Percentiles rank a stretch among this genome's conserved stretches.
phyloP scores from a whole-genome alignment of 495 filamentous ascomycete genomes.

The Chaetomium fimeti region DNA sequence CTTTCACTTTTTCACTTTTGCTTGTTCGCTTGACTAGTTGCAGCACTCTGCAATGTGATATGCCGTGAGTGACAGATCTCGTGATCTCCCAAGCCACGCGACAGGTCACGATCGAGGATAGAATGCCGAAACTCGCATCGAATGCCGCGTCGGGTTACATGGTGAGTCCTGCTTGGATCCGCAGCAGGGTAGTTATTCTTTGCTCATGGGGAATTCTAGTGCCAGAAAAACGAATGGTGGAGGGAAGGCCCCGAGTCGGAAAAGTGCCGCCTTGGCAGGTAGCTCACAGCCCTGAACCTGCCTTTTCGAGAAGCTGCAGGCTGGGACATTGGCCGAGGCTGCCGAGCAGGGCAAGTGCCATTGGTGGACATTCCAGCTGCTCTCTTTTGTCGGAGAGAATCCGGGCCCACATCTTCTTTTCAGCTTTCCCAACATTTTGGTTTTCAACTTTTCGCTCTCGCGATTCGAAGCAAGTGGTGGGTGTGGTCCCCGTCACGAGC shows the following conservation, averaged over 20 bases:
- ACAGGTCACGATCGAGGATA: background rate
- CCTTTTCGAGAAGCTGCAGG: slow-evolving; percentile 12
- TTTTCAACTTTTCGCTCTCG: too few relatives aligned
- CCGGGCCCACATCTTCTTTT: background rate
- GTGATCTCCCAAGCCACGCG: background rate
- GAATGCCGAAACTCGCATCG: background rate
- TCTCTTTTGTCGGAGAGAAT: too few relatives aligned
- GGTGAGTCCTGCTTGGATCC: background rate
- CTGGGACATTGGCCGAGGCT: slow-evolving; percentile 16
- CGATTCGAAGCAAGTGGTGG: too few relatives aligned
- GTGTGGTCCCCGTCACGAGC: too few relatives aligned
- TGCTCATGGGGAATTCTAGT: background rate
- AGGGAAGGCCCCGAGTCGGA: background rate
- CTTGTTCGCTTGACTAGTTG: too few relatives aligned
- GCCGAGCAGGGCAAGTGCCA: background rate
- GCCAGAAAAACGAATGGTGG: background rate
- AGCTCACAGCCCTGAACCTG: background rate
- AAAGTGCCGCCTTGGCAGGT: background rate
- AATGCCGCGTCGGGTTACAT: slow-evolving; percentile 23
- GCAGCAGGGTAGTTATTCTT: too few relatives aligned
- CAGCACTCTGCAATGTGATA: background rate
- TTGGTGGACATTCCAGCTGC: too few relatives aligned
- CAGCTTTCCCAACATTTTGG: background rate
- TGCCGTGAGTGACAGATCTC: too few relatives aligned
- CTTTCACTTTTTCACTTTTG: too few relatives aligned